These are phyloP conservation scores for Quercus glauca DNA, from an alignment of 306 rosid genomes.

Conservation along the genomic window DNA sequence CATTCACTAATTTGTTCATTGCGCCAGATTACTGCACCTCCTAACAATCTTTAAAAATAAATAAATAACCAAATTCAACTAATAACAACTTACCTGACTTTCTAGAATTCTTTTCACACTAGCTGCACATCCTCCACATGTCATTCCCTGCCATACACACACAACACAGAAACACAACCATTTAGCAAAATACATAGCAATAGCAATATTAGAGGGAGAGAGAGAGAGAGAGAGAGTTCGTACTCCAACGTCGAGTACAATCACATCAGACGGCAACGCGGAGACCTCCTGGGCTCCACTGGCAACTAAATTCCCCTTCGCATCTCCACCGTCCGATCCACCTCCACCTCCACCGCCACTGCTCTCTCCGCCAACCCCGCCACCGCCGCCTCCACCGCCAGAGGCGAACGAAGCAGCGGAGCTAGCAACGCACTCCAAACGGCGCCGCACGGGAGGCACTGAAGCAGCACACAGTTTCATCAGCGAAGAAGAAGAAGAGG, in stretches of 20 bases:
- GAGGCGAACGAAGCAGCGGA: constrained; percentile 57
- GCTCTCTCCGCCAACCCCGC: constrained; percentile 38
- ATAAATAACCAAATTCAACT: not conserved
- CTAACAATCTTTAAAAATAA: no score
- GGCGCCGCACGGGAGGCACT: constrained; percentile 33
- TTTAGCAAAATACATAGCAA: not conserved
- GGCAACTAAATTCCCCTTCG: constrained; percentile 42
- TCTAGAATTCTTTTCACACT: constrained; percentile 75
- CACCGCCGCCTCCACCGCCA: constrained; percentile 50
- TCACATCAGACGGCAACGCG: constrained; percentile 54
- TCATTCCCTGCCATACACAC: constrained; percentile 45
- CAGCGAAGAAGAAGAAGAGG: constrained; percentile 29
- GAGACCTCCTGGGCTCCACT: constrained; percentile 53
- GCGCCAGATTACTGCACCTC: not conserved
- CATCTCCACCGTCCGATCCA: constrained; percentile 50
- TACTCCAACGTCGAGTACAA: constrained; percentile 87
- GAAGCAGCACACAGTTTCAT: constrained; percentile 19
- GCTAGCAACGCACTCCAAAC: constrained; percentile 48
- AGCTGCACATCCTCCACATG: constrained; percentile 78
- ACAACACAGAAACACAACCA: not conserved
- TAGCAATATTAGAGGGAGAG: no score
- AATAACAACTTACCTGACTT: constrained; percentile 55
- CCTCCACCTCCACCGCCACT: constrained; percentile 30
- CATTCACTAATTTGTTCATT: no score
- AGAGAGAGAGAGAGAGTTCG: constrained; percentile 12